Conservation (phyloP, 2,329 filamentous ascomycete genomes). For the Calonectria pteridis region DNA sequence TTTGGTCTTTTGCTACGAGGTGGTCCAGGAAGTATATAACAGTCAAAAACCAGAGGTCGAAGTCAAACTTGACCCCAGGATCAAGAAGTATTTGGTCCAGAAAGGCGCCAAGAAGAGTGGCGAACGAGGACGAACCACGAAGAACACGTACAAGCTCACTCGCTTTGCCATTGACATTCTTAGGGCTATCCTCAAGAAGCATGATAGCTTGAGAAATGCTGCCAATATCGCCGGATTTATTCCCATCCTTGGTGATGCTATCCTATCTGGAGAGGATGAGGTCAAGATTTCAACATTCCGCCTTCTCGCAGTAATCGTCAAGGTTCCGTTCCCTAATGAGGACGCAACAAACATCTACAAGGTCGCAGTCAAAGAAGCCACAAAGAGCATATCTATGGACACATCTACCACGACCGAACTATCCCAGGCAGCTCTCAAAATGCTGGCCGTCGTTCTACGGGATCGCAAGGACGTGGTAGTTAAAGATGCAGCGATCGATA, state of each 20-base stretch:
- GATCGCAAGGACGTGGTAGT: conserved; percentile 82
- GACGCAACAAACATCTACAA: conserved; percentile 74
- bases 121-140: conserved; percentile 78
- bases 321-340: conserved; percentile 83
- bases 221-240: conserved; percentile 87
- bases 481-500: conserved; percentile 85
- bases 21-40: conserved; percentile 88
- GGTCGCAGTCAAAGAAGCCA: conserved; percentile 87
- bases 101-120: conserved; percentile 81
- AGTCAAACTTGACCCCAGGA: conserved; percentile 70
- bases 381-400: conserved; percentile 82
- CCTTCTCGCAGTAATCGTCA: conserved; percentile 86
- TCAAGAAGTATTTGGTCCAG: conserved; percentile 83
- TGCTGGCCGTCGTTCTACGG: conserved; percentile 86
- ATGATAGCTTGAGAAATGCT: conserved; percentile 83
- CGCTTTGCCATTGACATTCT: conserved; percentile 91
- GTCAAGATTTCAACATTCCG: conserved; percentile 90
- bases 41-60: conserved; percentile 65
- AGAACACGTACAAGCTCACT: conserved; percentile 87
- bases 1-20: conserved; percentile 94
- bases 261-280: conserved; percentile 89
- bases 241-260: conserved; percentile 87
- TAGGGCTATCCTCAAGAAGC: conserved; percentile 86
- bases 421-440: conserved; percentile 88
- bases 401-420: conserved; percentile 85